Conservation (phyloP, 2,329 filamentous ascomycete genomes). For the Sphaerulina populicola region DNA sequence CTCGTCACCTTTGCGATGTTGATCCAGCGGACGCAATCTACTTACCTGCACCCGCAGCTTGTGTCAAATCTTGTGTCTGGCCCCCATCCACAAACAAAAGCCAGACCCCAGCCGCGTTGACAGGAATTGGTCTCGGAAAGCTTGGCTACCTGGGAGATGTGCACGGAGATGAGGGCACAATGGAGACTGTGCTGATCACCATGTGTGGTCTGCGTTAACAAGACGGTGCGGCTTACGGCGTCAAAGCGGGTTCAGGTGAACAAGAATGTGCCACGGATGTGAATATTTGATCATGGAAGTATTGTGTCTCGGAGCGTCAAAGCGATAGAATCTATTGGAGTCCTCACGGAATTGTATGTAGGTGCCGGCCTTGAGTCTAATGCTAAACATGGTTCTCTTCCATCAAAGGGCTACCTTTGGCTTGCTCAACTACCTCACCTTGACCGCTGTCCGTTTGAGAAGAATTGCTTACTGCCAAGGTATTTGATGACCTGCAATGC, state of each 20-base stretch:
- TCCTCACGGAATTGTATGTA: neutral
- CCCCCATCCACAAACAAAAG: constrained; percentile 10
- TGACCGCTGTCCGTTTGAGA: constrained; percentile 17
- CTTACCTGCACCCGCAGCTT: constrained; percentile 12
- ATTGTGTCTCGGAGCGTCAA: neutral
- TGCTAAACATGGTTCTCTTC: neutral
- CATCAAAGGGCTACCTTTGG: neutral
- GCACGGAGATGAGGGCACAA: constrained; percentile 16
- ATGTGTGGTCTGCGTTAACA: constrained; percentile 17
- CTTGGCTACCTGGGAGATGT: constrained; percentile 19
- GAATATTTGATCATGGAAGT: neutral
- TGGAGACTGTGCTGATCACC: constrained; percentile 10
- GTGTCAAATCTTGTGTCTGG: constrained; percentile 17
- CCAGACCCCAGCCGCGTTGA: constrained; percentile 20
- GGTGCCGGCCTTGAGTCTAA: no score
- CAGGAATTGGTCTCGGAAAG: constrained; percentile 12
- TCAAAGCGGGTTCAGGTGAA: neutral
- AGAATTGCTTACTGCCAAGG: constrained; percentile 38
- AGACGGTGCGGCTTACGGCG: neutral
- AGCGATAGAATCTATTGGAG: neutral
- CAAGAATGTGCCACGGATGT: neutral
- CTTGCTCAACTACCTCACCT: neutral
- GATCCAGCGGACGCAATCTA: constrained; percentile 15
- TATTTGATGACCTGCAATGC: constrained; percentile 42
- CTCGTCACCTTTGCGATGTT: constrained; percentile 18